Evolutionary conservation across 106 monocot species (phyloP), one percentile per base, ranked within the genome.

Genomic region (Phalaenopsis aphrodite): DNA sequence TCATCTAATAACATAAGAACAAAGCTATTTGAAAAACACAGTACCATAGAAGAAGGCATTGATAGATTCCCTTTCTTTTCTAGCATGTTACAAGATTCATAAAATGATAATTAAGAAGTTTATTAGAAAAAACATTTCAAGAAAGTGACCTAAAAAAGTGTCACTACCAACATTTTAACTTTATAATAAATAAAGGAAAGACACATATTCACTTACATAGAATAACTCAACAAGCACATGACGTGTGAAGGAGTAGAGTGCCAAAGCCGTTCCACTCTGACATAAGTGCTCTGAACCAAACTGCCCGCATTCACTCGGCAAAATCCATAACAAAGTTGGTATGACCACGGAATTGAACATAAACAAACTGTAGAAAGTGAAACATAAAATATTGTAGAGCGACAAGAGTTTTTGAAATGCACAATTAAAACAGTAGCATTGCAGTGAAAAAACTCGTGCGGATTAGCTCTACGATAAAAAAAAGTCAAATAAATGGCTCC

Each of bases 251-350:
- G 94, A 89, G 85, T 98, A 98, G 55, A 91, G 46, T 23, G 83
- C 19, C 47, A 88, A 49, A 49, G 81, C 84, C 45, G 79, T 42
- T 77, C 15, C 83, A 77, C 84, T 74, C 37, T 84, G 72, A 80
- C 83, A 88, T 78, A 88, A n/a, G 79, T 77, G 75, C 46, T 84
- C 78, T n/a, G 43, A 75, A 80, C 30, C 73, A 42, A 82, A 77
- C 71, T 89, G 56, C 78, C 84, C 85, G 61, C 84, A 84, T 78
- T 88, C 77, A 57, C 76, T 87, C 41, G 99, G 99, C 74, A 99
- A 86, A 83, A 95, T 93, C 91, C 99, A 94, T 77, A 75, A 79
- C 1, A 99, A 80, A 72, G 81, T 89, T 56, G 99, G 99, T 56
- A 90, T 80, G 71, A 99, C 91, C 67, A 95, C 76, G 17, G 88